Conservation (phyloP, 148 eudicot species). For the Linanthus parryae region DNA sequence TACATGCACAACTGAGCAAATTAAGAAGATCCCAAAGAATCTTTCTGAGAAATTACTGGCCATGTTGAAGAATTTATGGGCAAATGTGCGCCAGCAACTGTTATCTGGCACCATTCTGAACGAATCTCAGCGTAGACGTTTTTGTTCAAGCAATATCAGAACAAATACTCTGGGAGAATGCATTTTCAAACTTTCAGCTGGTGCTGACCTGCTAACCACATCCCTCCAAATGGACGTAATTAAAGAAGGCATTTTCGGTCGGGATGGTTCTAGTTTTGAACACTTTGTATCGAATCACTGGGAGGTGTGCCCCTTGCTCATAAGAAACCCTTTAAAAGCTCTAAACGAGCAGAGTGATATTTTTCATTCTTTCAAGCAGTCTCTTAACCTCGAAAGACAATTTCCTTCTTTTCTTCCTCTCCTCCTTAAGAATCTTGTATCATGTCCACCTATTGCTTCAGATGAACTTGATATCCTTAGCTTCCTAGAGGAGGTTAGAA, state of each 20-base stretch:
- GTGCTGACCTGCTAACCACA: slow-evolving; percentile 11
- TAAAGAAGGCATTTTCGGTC: slow-evolving; percentile 37
- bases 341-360: slow-evolving; percentile 19
- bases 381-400: slow-evolving; percentile 23
- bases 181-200: slow-evolving; percentile 64
- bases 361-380: slow-evolving; percentile 38
- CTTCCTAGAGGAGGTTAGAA: slow-evolving; percentile 42
- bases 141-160: slow-evolving; percentile 37
- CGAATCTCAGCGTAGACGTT: slow-evolving; percentile 10
- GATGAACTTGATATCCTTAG: slow-evolving; percentile 53
- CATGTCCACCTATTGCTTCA: slow-evolving; percentile 63
- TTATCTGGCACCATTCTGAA: slow-evolving; percentile 18
- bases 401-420: slow-evolving; percentile 33
- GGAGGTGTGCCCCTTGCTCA: slow-evolving; percentile 62
- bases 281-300: slow-evolving; percentile 49
- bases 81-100: slow-evolving; percentile 29
- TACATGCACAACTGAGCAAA: slow-evolving; percentile 45
- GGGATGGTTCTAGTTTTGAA: slow-evolving; percentile 26
- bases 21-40: slow-evolving; percentile 35
- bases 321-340: slow-evolving; percentile 23
- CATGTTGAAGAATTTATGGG: slow-evolving; percentile 48
- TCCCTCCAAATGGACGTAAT: slow-evolving; percentile 20
- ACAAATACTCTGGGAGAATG: slow-evolving; percentile 48
- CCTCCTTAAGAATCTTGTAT: slow-evolving; percentile 40
- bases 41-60: slow-evolving; percentile 23